Percentiles rank a stretch among this genome's conserved stretches.
These are phyloP conservation scores for Eucalyptus sp. DNA, from an alignment of 345 rosid genomes.

Conservation along the genomic window DNA sequence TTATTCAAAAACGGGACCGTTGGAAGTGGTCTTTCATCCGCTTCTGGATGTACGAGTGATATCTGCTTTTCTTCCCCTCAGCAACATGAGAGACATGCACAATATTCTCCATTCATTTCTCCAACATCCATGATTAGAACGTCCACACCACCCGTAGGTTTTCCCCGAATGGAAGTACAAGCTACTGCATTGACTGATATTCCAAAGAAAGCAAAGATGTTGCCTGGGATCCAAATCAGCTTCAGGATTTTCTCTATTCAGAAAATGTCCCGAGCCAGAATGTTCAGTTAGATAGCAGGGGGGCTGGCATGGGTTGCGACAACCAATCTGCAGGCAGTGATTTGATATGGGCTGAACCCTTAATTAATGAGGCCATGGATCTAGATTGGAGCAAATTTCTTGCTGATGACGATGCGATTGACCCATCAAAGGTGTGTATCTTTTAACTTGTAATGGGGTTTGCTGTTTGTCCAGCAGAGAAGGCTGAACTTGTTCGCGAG, in stretches of 20 bases:
- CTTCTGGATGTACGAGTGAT: conserved; percentile 17
- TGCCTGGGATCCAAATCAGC: conserved; percentile 41
- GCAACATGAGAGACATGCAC: conserved; percentile 18
- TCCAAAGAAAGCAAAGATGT: conserved; percentile 28
- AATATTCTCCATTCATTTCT: conserved; percentile 27
- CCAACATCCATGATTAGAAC: conserved; percentile 11
- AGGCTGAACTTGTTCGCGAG: background rate
- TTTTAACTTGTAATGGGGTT: background rate
- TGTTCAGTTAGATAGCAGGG: conserved; percentile 27
- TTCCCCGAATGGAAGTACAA: conserved; percentile 21
- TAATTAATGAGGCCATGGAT: conserved; percentile 49
- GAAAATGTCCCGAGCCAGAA: conserved; percentile 28
- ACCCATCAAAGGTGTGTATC: conserved; percentile 40
- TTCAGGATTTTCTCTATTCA: conserved; percentile 34
- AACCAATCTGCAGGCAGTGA: conserved; percentile 27
- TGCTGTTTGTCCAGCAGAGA: background rate
- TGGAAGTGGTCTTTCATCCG: conserved; percentile 19
- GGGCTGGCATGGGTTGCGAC: conserved; percentile 20
- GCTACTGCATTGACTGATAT: conserved; percentile 10
- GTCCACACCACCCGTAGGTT: conserved; percentile 2
- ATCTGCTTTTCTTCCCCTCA: conserved; percentile 5
- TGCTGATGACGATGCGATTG: conserved; percentile 22
- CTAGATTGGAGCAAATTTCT: conserved; percentile 69
- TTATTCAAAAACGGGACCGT: conserved; percentile 10
- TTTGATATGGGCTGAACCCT: conserved; percentile 65